A percentile compares a stretch with the other conserved stretches of the same genome.
Conservation (phyloP, 164 flowering plant genomes). For the Aristolochia fimbriata region DNA sequence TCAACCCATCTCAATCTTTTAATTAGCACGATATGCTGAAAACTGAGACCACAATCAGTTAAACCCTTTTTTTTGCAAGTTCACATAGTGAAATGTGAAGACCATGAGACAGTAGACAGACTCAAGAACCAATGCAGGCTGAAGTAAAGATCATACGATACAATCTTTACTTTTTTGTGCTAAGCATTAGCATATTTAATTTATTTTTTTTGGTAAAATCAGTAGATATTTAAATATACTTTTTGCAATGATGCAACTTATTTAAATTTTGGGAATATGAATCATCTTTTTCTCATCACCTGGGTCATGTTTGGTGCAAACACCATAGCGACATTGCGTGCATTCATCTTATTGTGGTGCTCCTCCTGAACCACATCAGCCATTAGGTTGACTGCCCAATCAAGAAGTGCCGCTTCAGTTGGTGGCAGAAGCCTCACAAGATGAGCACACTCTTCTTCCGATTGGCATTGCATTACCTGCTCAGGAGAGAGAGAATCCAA, state of each 20-base stretch:
- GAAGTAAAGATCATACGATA: neutral
- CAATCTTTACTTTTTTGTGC: neutral
- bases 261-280: neutral
- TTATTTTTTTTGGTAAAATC: too few relatives aligned
- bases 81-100: too few relatives aligned
- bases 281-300: constrained; percentile 18
- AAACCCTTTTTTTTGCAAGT: too few relatives aligned
- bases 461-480: constrained; percentile 64
- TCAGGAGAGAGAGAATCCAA: constrained; percentile 70
- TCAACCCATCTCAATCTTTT: too few relatives aligned
- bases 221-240: too few relatives aligned
- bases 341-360: constrained; percentile 71
- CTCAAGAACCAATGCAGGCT: neutral
- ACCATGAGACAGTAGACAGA: too few relatives aligned
- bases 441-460: constrained; percentile 62
- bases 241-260: too few relatives aligned
- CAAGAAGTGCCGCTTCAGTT: constrained; percentile 67
- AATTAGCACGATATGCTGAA: too few relatives aligned
- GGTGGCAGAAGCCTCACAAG: constrained; percentile 61
- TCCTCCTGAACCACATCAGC: constrained; percentile 78
- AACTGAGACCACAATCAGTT: too few relatives aligned
- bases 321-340: constrained; percentile 77
- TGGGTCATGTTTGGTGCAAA: constrained; percentile 89
- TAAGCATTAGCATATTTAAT: neutral
- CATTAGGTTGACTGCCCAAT: constrained; percentile 91